A percentile compares a stretch with the other conserved stretches of the same genome.
phyloP scores from a whole-genome alignment of 2,329 filamentous ascomycete species.

The Plenodomus tracheiphilus region DNA sequence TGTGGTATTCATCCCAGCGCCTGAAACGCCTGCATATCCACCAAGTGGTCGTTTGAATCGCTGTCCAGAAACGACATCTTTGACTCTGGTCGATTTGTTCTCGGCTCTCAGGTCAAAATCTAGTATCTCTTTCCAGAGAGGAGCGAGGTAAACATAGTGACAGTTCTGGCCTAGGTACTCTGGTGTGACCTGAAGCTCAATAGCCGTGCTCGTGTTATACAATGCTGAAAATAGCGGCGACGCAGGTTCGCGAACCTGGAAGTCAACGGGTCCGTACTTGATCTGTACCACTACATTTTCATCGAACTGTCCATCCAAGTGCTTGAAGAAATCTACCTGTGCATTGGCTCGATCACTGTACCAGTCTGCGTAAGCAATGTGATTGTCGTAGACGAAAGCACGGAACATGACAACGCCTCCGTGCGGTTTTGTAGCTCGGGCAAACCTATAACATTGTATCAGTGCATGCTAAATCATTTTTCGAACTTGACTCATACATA shows the following conservation, averaged over 20 bases:
- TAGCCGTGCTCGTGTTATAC: slow-evolving; percentile 54
- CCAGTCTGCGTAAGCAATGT: slow-evolving; percentile 63
- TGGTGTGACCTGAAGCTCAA: slow-evolving; percentile 69
- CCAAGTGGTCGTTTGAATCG: slow-evolving; percentile 61
- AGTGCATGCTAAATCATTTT: too few relatives aligned
- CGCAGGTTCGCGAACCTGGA: slow-evolving; percentile 69
- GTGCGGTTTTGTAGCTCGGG: slow-evolving; percentile 87
- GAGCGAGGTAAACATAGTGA: slow-evolving; percentile 69
- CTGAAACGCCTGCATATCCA: slow-evolving; percentile 68
- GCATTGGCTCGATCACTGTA: slow-evolving; percentile 70
- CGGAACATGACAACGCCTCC: slow-evolving; percentile 81
- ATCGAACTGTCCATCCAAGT: slow-evolving; percentile 67
- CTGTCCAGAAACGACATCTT: slow-evolving; percentile 64
- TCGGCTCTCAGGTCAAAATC: slow-evolving; percentile 69
- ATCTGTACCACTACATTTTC: slow-evolving; percentile 74
- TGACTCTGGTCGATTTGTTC: slow-evolving; percentile 57
- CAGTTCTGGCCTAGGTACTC: slow-evolving; percentile 73
- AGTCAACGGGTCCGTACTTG: slow-evolving; percentile 75
- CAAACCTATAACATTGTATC: too few relatives aligned
- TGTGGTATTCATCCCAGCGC: slow-evolving; percentile 66
- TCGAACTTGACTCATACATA: too few relatives aligned
- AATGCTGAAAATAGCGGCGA: slow-evolving; percentile 66
- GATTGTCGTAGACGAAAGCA: slow-evolving; percentile 70
- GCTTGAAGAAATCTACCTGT: slow-evolving; percentile 67
- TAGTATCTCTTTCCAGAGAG: slow-evolving; percentile 69